These are phyloP conservation scores for Rosellinia necatrix DNA, from an alignment of 2,329 filamentous ascomycete species.

Conservation along the genomic window DNA sequence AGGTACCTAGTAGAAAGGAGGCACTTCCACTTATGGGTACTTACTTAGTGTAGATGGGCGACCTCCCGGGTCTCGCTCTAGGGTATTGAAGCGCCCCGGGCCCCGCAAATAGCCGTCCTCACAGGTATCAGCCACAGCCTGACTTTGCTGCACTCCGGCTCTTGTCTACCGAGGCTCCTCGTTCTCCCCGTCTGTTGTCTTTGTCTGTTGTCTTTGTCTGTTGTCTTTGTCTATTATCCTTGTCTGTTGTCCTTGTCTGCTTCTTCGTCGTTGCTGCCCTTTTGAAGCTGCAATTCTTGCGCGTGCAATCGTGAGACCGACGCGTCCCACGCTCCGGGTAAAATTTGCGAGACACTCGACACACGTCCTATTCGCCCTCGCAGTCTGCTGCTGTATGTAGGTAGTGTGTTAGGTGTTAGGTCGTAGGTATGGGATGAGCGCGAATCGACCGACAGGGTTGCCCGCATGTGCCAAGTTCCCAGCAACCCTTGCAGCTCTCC, in stretches of 20 bases:
- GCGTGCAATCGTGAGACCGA: background rate
- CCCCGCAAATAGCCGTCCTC: constrained; percentile 29
- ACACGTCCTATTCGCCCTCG: background rate
- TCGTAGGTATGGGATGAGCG: constrained; percentile 2
- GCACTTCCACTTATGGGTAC: too few relatives aligned
- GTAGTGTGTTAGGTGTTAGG: too few relatives aligned
- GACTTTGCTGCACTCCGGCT: too few relatives aligned
- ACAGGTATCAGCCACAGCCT: constrained; percentile 23
- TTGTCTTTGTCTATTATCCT: background rate
- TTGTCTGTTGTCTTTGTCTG: background rate
- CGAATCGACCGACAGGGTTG: constrained; percentile 27
- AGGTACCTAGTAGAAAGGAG: background rate
- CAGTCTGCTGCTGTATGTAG: too few relatives aligned
- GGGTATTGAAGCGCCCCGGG: background rate
- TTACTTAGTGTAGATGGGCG: too few relatives aligned
- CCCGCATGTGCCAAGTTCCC: constrained; percentile 27
- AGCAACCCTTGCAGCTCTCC: constrained; percentile 16
- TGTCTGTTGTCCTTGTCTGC: background rate
- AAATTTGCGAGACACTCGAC: background rate
- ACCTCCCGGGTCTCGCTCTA: too few relatives aligned
- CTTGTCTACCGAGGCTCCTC: too few relatives aligned
- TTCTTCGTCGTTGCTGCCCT: background rate
- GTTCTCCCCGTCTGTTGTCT: background rate
- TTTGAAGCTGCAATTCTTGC: background rate
- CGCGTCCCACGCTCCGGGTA: background rate